phyloP scores from a whole-genome alignment of 2,329 filamentous ascomycete genomes.

The Diaporthe batatas region DNA sequence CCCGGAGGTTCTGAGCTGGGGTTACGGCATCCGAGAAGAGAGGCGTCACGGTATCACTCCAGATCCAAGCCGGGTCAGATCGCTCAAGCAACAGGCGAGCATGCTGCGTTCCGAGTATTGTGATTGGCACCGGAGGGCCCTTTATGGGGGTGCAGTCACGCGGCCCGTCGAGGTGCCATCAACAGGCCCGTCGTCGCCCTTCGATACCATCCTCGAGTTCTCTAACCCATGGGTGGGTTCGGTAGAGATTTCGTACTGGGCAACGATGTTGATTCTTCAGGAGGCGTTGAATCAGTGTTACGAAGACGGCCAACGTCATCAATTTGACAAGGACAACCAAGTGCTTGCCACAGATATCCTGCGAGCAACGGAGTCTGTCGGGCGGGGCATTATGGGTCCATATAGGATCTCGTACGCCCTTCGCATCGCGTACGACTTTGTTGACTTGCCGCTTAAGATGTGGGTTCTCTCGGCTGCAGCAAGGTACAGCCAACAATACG shows the following conservation, averaged over 20 bases:
- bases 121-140: slow-evolving; percentile 51
- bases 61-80: slow-evolving; percentile 48
- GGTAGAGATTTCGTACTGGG: slow-evolving; percentile 55
- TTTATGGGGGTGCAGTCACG: slow-evolving; percentile 43
- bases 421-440: slow-evolving; percentile 57
- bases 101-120: slow-evolving; percentile 49
- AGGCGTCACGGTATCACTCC: slow-evolving; percentile 48
- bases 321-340: slow-evolving; percentile 47
- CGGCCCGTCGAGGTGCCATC: slow-evolving; percentile 49
- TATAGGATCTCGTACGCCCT: slow-evolving; percentile 55
- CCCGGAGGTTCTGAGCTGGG: slow-evolving; percentile 51
- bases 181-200: slow-evolving; percentile 50
- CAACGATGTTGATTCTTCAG: slow-evolving; percentile 56
- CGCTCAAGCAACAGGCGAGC: slow-evolving; percentile 48
- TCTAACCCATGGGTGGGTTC: slow-evolving; percentile 52
- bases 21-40: slow-evolving; percentile 51
- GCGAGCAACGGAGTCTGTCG: slow-evolving; percentile 55
- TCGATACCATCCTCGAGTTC: slow-evolving; percentile 51
- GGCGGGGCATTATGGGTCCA: slow-evolving; percentile 55
- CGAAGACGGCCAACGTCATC: slow-evolving; percentile 43
- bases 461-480: slow-evolving; percentile 50
- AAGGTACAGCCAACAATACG: slow-evolving; percentile 36
- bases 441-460: slow-evolving; percentile 50
- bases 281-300: slow-evolving; percentile 53
- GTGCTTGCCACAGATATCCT: slow-evolving; percentile 51